Evolutionary conservation across 768 basidiomycete genomes (phyloP).

Genomic region (Cytidiella melzeri): DNA sequence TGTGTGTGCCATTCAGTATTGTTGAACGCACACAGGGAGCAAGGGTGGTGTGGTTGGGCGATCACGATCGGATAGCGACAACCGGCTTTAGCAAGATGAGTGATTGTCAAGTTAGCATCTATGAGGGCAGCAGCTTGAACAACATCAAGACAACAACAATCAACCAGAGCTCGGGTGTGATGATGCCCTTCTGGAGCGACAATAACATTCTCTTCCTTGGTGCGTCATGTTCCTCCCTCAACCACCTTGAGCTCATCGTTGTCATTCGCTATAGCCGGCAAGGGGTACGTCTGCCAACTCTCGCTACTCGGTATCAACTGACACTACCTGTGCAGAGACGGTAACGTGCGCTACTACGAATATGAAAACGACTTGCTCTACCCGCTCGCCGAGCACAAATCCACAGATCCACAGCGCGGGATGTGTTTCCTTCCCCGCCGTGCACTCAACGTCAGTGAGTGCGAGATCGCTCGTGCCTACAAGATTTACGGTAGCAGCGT

Average conservation of each 20-base stretch:
- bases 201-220: slow-evolving; percentile 87
- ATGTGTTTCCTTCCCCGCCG: slow-evolving; percentile 96
- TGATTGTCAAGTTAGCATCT: slow-evolving; percentile 84
- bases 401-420: slow-evolving; percentile 89
- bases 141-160: slow-evolving; percentile 74
- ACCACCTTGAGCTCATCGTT: not conserved
- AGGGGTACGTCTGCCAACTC: slow-evolving; percentile 71
- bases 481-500: slow-evolving; percentile 71
- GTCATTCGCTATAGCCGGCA: slow-evolving; percentile 58
- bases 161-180: slow-evolving; percentile 87
- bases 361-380: slow-evolving; percentile 82
- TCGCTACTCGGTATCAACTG: slow-evolving; percentile 10
- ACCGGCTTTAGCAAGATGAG: slow-evolving; percentile 98
- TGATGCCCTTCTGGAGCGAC: slow-evolving; percentile 98
- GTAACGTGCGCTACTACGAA: slow-evolving; percentile 97
- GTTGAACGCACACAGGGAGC: slow-evolving; percentile 42
- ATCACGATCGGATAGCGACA: slow-evolving; percentile 80
- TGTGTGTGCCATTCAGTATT: no score
- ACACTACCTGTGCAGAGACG: slow-evolving; percentile 63
- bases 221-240: no score
- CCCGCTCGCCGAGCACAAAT: slow-evolving; percentile 79
- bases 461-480: slow-evolving; percentile 93
- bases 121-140: slow-evolving; percentile 76
- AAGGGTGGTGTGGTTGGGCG: slow-evolving; percentile 87
- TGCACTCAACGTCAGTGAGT: slow-evolving; percentile 80